Percentiles rank a stretch among this genome's conserved stretches.
These are phyloP conservation scores for Proliferodiscus dingleyae DNA, from an alignment of 2,329 filamentous ascomycete species.

Conservation along the genomic window DNA sequence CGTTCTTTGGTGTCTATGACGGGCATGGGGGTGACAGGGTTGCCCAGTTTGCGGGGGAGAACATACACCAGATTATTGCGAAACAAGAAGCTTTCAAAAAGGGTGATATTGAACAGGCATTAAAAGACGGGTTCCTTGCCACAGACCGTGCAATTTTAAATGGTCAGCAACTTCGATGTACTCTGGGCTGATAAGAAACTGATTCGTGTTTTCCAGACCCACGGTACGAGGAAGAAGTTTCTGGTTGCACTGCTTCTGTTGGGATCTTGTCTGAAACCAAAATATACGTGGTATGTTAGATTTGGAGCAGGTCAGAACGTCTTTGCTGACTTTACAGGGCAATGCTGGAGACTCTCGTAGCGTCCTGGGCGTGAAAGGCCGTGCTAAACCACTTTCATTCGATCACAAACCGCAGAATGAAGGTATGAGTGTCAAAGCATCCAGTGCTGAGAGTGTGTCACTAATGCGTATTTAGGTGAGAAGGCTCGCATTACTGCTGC, in stretches of 20 bases:
- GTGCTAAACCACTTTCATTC: conserved; percentile 96
- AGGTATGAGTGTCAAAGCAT: conserved; percentile 46
- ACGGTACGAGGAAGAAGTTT: conserved; percentile 95
- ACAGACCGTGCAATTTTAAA: conserved; percentile 94
- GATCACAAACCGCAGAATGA: conserved; percentile 99
- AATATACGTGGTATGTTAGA: conserved; percentile 81
- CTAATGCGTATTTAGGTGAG: conserved; percentile 58
- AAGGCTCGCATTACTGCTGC: conserved; percentile 94
- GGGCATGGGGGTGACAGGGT: conserved; percentile 97
- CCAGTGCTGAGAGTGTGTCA: neutral
- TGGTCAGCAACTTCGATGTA: conserved; percentile 51
- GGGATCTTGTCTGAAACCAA: conserved; percentile 84
- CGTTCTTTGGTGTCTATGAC: conserved; percentile 97
- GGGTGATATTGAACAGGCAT: conserved; percentile 87
- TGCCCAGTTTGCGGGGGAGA: conserved; percentile 83
- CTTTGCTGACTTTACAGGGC: conserved; percentile 54
- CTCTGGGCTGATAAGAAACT: conserved; percentile 16
- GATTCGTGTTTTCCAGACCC: conserved; percentile 61
- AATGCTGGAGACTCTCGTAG: conserved; percentile 96
- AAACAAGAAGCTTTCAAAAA: conserved; percentile 93
- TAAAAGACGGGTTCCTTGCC: conserved; percentile 95
- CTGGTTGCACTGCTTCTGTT: conserved; percentile 93
- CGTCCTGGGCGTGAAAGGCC: conserved; percentile 92
- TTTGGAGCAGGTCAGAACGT: neutral
- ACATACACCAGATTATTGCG: conserved; percentile 89